Base-by-base conservation (phyloP, 768 basidiomycete genomes). In the Antrodiella citrinella region DNA sequence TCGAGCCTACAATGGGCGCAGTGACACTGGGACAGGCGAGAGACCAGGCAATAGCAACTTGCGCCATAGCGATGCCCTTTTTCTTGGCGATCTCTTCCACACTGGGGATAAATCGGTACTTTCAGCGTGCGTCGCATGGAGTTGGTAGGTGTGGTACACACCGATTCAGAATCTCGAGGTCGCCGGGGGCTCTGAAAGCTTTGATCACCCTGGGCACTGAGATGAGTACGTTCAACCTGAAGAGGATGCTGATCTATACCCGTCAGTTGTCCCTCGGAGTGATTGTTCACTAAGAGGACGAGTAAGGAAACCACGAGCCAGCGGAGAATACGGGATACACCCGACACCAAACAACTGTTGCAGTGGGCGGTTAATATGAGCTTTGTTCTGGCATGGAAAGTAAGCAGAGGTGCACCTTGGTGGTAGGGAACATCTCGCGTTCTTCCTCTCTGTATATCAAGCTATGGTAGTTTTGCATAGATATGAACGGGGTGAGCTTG, bases 391-490 rank as follows among this genome's bases (percentile, higher is more conserved):
- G 1, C 13, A 1, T n/a, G 15, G 2, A 10, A 23, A 39, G 24
- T 7, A 10, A 15, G 26, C 1, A 15, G 15, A 44, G 26, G 23
- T 10, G 23, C 9, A 69, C 65, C 56, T 68, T 64, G 24, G 71
- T 59, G 4, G 65, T 65, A 0, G 79, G 78, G 50, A 77, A 72
- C 75, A 77, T 75, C 55, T 76, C 73, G 13, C 71, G 69, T 57
- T 79, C 81, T 59, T 82, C 81, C 59, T 82, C 81, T 40, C 79
- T 72, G 57, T 82, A 82, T 26, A 78, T 43, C 3, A 79, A 67
- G 51, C 60, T 73, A 58, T 82, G 74, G 52, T 77, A 72, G 62
- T 82, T 80, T 61, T 82, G 81, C 81, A 82, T 82, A 10, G 76
- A 75, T 62, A 80, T 75, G 65, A 82, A 81, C 4, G 73, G 75